Evolutionary conservation across 1,284 basidiomycete species (phyloP).

Genomic region (Ceratobasidium sp.): DNA sequence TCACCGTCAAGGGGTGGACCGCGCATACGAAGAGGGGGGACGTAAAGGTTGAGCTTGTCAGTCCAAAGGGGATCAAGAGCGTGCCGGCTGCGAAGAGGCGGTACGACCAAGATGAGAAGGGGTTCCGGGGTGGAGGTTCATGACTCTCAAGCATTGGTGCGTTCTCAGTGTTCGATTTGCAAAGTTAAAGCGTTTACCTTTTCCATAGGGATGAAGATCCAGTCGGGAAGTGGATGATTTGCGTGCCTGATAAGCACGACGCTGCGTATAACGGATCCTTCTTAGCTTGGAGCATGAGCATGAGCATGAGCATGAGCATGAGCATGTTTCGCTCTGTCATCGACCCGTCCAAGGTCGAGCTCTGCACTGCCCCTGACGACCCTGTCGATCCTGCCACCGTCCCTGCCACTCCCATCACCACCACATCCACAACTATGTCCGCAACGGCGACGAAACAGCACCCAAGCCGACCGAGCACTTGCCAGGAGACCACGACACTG

Average conservation of each 20-base stretch:
- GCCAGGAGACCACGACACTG: slow-evolving; percentile 83
- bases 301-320: slow-evolving; percentile 93
- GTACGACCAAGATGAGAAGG: slow-evolving; percentile 76
- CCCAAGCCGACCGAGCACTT: slow-evolving; percentile 89
- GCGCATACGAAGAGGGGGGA: slow-evolving; percentile 88
- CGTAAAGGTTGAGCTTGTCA: slow-evolving; percentile 91
- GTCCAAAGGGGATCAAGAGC: slow-evolving; percentile 89
- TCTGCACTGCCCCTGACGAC: slow-evolving; percentile 60
- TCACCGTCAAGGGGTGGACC: slow-evolving; percentile 95
- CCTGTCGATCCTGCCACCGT: slow-evolving; percentile 59
- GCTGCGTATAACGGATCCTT: slow-evolving; percentile 80
- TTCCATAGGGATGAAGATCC: slow-evolving; percentile 88
- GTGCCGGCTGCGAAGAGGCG: slow-evolving; percentile 81
- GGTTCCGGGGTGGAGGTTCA: slow-evolving; percentile 97
- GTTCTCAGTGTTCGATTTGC: no score
- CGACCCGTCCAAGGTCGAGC: slow-evolving; percentile 76
- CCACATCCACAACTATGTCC: slow-evolving; percentile 48
- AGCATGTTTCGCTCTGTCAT: slow-evolving; percentile 94
- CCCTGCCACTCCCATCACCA: slow-evolving; percentile 52
- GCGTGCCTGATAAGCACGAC: slow-evolving; percentile 81
- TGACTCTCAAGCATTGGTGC: slow-evolving; percentile 98
- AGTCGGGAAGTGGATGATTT: slow-evolving; percentile 92
- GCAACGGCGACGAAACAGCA: slow-evolving; percentile 68
- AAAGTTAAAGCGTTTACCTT: neutral
- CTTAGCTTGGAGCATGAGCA: slow-evolving; percentile 90